phyloP scores from a whole-genome alignment of 345 rosid genomes.

The Isatis tinctoria region DNA sequence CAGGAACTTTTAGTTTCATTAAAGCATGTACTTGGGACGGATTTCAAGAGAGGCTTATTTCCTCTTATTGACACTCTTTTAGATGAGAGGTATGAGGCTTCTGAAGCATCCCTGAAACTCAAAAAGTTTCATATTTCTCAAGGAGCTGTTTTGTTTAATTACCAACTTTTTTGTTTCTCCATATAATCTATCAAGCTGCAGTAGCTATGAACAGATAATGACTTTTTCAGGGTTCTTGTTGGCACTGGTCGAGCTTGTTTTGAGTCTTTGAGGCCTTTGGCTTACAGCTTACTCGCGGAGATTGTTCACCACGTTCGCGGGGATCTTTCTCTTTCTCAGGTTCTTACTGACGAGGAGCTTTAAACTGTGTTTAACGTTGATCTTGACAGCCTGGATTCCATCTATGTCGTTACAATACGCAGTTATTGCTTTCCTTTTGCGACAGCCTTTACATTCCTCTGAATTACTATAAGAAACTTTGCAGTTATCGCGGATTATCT shows the following conservation, averaged over 20 bases:
- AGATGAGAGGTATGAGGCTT: slow-evolving; percentile 73
- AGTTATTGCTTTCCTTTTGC: slow-evolving; percentile 3
- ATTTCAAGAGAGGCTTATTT: slow-evolving; percentile 96
- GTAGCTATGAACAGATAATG: slow-evolving; percentile 6
- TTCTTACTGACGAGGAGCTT: slow-evolving; percentile 17
- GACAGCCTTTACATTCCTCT: slow-evolving; percentile 12
- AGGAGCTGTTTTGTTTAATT: slow-evolving; percentile 1
- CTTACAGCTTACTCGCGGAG: slow-evolving; percentile 96
- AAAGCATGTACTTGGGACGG: slow-evolving; percentile 97
- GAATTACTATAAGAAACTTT: slow-evolving; percentile 3
- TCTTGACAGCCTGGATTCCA: background rate
- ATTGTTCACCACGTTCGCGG: slow-evolving; percentile 97
- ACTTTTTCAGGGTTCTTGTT: slow-evolving; percentile 75
- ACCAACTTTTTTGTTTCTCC: background rate
- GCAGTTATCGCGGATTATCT: slow-evolving; percentile 96
- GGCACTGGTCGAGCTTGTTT: slow-evolving; percentile 98
- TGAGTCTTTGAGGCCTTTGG: slow-evolving; percentile 96
- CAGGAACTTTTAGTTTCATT: slow-evolving; percentile 96
- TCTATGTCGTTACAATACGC: background rate
- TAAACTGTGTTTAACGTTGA: background rate
- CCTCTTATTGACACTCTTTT: slow-evolving; percentile 92
- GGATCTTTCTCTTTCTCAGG: slow-evolving; percentile 89
- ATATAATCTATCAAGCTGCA: background rate
- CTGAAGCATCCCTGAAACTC: background rate
- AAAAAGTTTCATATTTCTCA: background rate